Evolutionary conservation across 2,329 filamentous ascomycete genomes (phyloP).

Genomic region (Colletotrichum lini): DNA sequence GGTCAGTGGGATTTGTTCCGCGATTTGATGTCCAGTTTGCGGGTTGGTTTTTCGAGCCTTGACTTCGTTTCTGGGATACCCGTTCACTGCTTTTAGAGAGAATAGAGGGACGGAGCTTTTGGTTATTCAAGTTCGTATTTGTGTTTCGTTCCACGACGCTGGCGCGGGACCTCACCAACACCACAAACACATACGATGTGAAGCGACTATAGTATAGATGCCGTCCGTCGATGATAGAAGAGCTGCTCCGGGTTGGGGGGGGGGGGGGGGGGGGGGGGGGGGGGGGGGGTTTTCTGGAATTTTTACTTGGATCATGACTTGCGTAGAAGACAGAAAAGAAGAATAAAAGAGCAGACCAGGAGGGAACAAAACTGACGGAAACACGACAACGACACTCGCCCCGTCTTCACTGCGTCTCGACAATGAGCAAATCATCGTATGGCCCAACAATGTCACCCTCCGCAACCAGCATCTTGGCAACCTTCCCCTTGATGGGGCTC

Average conservation of each 20-base stretch:
- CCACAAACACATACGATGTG: not conserved
- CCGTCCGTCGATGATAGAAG: not conserved
- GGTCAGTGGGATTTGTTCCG: too few relatives aligned
- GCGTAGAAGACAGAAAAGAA: not conserved
- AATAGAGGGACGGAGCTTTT: not conserved
- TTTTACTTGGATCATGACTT: not conserved
- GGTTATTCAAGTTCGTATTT: not conserved
- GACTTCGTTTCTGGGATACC: slow-evolving; percentile 15
- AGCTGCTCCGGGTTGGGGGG: too few relatives aligned
- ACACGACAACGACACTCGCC: not conserved
- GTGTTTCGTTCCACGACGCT: not conserved
- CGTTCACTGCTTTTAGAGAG: not conserved
- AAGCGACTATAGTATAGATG: not conserved
- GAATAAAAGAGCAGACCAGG: not conserved
- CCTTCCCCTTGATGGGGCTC: slow-evolving; percentile 48
- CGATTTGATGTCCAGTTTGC: not conserved
- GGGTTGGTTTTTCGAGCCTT: not conserved
- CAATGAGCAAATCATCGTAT: slow-evolving; percentile 47
- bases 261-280: too few relatives aligned
- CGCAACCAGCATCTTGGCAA: slow-evolving; percentile 46
- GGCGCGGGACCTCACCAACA: too few relatives aligned
- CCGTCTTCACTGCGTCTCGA: slow-evolving; percentile 36
- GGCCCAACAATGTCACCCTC: slow-evolving; percentile 50
- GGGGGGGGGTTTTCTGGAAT: too few relatives aligned
- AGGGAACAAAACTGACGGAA: not conserved